These are phyloP conservation scores for Colletotrichum musae DNA, from an alignment of 2,329 filamentous ascomycete genomes.

Conservation along the genomic window DNA sequence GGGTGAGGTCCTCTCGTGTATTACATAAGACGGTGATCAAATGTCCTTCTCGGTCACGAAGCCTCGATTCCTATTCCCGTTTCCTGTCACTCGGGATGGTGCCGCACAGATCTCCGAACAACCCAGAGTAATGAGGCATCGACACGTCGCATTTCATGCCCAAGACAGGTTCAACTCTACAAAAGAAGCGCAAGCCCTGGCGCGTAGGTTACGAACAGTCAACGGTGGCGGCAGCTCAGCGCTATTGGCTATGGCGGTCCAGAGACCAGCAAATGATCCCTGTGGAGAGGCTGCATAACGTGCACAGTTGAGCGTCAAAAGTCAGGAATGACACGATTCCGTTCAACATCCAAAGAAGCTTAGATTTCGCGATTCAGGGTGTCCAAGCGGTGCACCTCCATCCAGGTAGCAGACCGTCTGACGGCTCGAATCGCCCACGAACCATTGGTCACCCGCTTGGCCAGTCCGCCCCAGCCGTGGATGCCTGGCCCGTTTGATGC, in stretches of 20 bases:
- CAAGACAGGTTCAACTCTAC: constrained; percentile 15
- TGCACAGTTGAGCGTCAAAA: constrained; percentile 31
- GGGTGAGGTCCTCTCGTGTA: no score
- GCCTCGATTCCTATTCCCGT: no score
- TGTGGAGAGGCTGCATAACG: constrained; percentile 31
- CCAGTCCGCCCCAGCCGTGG: constrained; percentile 14
- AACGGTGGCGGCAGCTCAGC: neutral
- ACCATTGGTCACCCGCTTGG: constrained; percentile 30
- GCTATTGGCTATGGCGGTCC: constrained; percentile 1
- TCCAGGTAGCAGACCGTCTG: constrained; percentile 3
- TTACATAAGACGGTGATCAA: no score
- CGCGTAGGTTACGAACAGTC: constrained; percentile 5
- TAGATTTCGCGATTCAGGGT: constrained; percentile 23
- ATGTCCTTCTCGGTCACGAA: neutral
- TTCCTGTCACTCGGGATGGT: neutral
- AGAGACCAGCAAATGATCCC: constrained; percentile 25
- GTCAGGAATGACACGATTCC: constrained; percentile 28
- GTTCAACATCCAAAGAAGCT: constrained; percentile 33
- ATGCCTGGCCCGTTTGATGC: constrained; percentile 19
- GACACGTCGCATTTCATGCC: constrained; percentile 22
- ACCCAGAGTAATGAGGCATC: constrained; percentile 8
- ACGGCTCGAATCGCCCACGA: constrained; percentile 21
- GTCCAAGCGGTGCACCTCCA: constrained; percentile 24
- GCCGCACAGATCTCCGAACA: constrained; percentile 12
- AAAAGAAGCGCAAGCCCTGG: constrained; percentile 17